phyloP scores from a whole-genome alignment of 805 yeast genomes.

The Yarrowia bubula region DNA sequence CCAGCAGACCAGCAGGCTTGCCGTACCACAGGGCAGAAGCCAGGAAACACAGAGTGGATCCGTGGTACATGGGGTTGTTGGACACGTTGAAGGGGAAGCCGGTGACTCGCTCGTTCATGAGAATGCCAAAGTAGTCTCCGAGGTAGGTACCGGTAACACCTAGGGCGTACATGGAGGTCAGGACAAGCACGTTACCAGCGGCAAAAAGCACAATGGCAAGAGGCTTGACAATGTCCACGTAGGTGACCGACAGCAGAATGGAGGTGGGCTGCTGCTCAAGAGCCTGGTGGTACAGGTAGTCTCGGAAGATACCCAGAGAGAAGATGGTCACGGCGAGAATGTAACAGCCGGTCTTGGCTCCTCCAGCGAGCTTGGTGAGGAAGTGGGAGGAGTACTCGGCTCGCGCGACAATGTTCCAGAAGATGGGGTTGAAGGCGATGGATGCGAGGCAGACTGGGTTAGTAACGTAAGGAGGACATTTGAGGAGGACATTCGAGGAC shows the following conservation, averaged over 20 bases:
- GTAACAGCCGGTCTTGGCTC: constrained; percentile 75
- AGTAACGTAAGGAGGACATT: background rate
- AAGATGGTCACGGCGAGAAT: constrained; percentile 79
- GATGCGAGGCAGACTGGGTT: constrained; percentile 53
- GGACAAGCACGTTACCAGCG: constrained; percentile 75
- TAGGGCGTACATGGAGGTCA: constrained; percentile 83
- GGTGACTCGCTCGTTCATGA: constrained; percentile 86
- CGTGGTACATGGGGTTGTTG: constrained; percentile 96
- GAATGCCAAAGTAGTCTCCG: constrained; percentile 96
- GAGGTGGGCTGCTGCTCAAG: constrained; percentile 63
- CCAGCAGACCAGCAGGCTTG: constrained; percentile 82
- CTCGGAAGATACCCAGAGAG: constrained; percentile 79
- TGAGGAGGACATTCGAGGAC: too few species aligned
- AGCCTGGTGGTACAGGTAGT: constrained; percentile 66
- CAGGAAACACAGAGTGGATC: constrained; percentile 82
- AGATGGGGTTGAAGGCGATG: constrained; percentile 87
- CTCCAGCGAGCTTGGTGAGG: constrained; percentile 69
- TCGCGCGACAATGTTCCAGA: constrained; percentile 94
- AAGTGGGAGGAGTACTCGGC: constrained; percentile 72
- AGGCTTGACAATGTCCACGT: constrained; percentile 48
- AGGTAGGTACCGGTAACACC: constrained; percentile 96
- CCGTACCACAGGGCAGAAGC: constrained; percentile 88
- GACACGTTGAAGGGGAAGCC: constrained; percentile 89
- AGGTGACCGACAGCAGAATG: constrained; percentile 41
- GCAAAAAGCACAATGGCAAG: constrained; percentile 57